Conservation (phyloP, 768 basidiomycete species). For the Russula sp. region DNA sequence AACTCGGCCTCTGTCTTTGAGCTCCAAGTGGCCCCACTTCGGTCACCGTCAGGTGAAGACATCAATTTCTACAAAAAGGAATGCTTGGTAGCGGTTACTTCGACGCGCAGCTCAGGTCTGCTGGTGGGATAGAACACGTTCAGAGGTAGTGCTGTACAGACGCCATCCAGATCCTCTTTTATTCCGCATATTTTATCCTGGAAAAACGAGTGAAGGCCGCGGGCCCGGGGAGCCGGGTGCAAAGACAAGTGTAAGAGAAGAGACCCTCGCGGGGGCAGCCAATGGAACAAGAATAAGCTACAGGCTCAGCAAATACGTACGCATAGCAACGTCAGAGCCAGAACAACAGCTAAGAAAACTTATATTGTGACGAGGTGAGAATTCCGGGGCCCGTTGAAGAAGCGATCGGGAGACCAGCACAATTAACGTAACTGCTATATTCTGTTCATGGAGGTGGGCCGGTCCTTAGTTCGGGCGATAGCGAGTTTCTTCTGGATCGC, state of each 20-base stretch:
- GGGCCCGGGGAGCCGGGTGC: constrained; percentile 3
- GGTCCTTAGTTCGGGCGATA: neutral
- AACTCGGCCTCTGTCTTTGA: neutral
- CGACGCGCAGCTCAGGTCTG: neutral
- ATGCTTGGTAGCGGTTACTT: neutral
- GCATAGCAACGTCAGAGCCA: neutral
- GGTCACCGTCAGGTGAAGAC: neutral
- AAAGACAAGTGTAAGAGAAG: neutral
- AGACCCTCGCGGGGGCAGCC: neutral
- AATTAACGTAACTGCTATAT: neutral
- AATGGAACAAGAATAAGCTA: neutral
- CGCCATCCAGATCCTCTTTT: neutral
- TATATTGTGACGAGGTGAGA: neutral
- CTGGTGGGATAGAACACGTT: neutral
- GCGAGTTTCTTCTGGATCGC: no score
- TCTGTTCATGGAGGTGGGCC: neutral
- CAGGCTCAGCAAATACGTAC: neutral
- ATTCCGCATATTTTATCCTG: neutral
- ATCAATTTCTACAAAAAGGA: neutral
- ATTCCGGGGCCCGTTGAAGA: neutral
- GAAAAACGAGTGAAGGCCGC: neutral
- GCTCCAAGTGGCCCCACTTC: neutral
- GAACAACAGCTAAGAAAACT: neutral
- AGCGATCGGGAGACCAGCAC: neutral
- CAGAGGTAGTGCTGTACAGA: neutral